Evolutionary conservation across 441 rosid species (phyloP), one percentile per base, ranked within the genome.

Genomic region (Euphorbia schlechtendalii): DNA sequence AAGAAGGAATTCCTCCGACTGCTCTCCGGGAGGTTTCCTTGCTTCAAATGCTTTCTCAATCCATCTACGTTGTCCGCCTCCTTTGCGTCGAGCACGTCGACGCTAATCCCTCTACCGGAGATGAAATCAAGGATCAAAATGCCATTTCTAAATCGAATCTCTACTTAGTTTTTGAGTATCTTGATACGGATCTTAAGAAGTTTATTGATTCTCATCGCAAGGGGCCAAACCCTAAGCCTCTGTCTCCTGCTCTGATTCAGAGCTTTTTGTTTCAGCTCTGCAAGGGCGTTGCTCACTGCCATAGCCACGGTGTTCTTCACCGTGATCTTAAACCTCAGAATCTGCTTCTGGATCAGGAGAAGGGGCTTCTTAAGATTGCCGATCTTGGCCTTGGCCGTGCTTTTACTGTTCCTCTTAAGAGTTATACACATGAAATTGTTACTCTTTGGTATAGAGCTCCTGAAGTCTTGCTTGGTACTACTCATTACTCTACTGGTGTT

Each of bases 271-370:
- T 80, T 66, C 99, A 93, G 88, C 92, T 93, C 32, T 86, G 87
- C 62, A 88, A 88, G 74, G 99, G 99, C 2, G 97, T 93, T 20
- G 95, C 91, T 8, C 99, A 93, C 74, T 93, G 96, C 52, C 99
- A 90, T 71, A 82, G 97, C 72, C 99, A 93, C 49, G 96, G 99
- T 14, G 99, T 87, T 22, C 93, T 93, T 55, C 99, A 93, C 49
- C 95, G 97, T 46, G 99, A 90, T 69, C 91, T 93, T 34, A 93
- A 90, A 76, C 99, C 99, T 0, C 97, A 93, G 80, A 93, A 93
- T 38, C 87, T 93, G 12, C 77, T 93, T 2, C 82, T 93, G 8
- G 99, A 90, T 69, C 84, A 85, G 82, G 97, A 90, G 0, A 86
- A 78, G 56, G 97, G 96, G 9, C 75, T 93, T 54, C 77, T 93